Evolutionary conservation across 768 basidiomycete species (phyloP), one percentile per base, ranked within the genome.

Genomic region (Lactarius hatsudake): DNA sequence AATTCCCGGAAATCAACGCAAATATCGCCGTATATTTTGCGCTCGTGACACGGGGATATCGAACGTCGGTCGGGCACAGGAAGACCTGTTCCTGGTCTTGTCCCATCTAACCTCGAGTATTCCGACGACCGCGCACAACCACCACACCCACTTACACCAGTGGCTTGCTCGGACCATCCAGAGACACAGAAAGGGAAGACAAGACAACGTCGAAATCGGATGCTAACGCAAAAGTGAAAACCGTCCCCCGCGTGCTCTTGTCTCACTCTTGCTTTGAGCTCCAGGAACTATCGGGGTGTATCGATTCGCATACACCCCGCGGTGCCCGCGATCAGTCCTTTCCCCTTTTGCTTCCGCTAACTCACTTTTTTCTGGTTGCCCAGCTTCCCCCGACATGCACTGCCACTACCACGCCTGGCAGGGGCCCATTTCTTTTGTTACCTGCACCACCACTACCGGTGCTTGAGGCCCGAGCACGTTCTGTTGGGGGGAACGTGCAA

Each of bases 31-130:
- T 59, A 53, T 40, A 12, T 54, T 57, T 67, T 67, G 66, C 58
- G 58, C 66, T 67, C 66, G 66, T 67, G 66, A 67, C 62, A 60
- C 61, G 48, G 7, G 30, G 38, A 54, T 67, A 60, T 67, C 48
- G 30, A 45, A 51, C 34, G 45, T 42, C 38, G 28, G 45, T 51
- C 18, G 30, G 10, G 28, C 34, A n/a, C 32, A 57, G 15, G 15
- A 15, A 56, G 20, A 42, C 45, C 10, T 20, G 51, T 53, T 53
- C 56, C 56, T 36, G 30, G 28, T 57, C 34, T 30, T 36, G 56
- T 57, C 56, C 56, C 62, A 40, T 62, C 59, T 58, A 20, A 64
- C 42, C 20, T 57, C 56, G 30, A 9, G 18, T 34, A 20, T n/a
- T 30, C 28, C 30, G 30, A 34, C n/a, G 30, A 30, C 9, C 28